Evolutionary conservation across 2,329 filamentous ascomycete genomes (phyloP).

Genomic region (Claviceps quebecensis): DNA sequence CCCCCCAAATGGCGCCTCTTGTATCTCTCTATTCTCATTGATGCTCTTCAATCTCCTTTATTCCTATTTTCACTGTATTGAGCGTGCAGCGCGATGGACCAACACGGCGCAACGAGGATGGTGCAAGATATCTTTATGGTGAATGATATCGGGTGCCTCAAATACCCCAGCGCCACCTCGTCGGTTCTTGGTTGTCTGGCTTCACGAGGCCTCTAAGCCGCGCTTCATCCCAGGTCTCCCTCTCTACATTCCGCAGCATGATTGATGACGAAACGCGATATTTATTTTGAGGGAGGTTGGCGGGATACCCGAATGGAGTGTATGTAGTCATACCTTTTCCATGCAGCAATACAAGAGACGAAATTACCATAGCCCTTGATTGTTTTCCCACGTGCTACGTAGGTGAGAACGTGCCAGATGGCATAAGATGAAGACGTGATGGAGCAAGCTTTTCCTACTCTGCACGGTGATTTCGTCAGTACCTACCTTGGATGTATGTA

Average conservation of each 20-base stretch:
- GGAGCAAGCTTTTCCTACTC: too few relatives aligned
- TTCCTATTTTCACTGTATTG: neutral
- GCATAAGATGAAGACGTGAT: too few relatives aligned
- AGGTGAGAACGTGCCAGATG: too few relatives aligned
- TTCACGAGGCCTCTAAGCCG: conserved; percentile 1
- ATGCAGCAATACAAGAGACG: conserved; percentile 9
- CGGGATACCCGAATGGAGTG: conserved; percentile 11
- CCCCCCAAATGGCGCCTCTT: conserved; percentile 10
- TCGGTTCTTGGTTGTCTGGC: conserved; percentile 7
- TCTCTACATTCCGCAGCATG: conserved; percentile 11
- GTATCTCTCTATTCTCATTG: conserved; percentile 2
- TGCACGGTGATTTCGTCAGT: too few relatives aligned
- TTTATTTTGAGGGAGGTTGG: conserved; percentile 4
- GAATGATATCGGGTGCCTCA: conserved; percentile 9
- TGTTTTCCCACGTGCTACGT: too few relatives aligned
- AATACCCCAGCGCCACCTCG: conserved; percentile 9
- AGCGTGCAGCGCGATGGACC: neutral
- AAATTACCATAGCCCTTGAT: conserved; percentile 6
- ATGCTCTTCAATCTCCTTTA: conserved; percentile 6
- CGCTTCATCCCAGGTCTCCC: conserved; percentile 3
- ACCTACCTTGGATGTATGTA: too few relatives aligned
- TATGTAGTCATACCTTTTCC: conserved; percentile 11
- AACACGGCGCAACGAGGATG: conserved; percentile 4
- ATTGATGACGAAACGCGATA: conserved; percentile 9
- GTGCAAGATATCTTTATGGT: conserved; percentile 9